Evolutionary conservation across 768 basidiomycete species (phyloP).

Genomic region (Suillus plorans): DNA sequence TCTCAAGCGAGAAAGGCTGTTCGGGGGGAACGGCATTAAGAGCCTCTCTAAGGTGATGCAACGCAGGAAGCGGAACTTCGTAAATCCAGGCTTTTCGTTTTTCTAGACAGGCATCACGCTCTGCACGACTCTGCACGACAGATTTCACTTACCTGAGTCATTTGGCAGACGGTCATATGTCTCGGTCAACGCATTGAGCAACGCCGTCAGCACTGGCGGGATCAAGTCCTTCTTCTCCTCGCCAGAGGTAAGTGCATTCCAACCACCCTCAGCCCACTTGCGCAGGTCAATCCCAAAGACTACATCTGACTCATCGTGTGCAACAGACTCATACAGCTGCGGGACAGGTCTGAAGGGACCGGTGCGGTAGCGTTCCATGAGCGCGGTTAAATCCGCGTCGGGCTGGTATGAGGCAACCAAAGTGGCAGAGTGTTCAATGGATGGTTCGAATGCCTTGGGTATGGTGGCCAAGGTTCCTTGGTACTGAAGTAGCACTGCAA

Average conservation of each 20-base stretch:
- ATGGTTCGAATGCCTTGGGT: slow-evolving; percentile 62
- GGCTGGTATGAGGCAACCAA: slow-evolving; percentile 85
- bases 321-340: slow-evolving; percentile 82
- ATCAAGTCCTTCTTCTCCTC: slow-evolving; percentile 61
- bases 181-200: slow-evolving; percentile 62
- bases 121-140: background rate
- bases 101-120: slow-evolving; percentile 42
- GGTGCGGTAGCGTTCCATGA: slow-evolving; percentile 91
- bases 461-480: slow-evolving; percentile 77
- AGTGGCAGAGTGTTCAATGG: slow-evolving; percentile 68
- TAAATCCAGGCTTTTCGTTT: slow-evolving; percentile 94
- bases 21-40: slow-evolving; percentile 68
- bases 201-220: slow-evolving; percentile 70
- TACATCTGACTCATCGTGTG: slow-evolving; percentile 81
- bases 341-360: slow-evolving; percentile 89
- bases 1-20: slow-evolving; percentile 47
- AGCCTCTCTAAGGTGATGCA: slow-evolving; percentile 83
- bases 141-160: slow-evolving; percentile 55
- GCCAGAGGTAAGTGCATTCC: slow-evolving; percentile 54
- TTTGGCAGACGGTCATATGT: slow-evolving; percentile 60
- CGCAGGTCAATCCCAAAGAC: slow-evolving; percentile 91
- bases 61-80: slow-evolving; percentile 80
- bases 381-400: slow-evolving; percentile 79
- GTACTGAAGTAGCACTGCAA: slow-evolving; percentile 77
- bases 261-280: slow-evolving; percentile 87